Conservation (phyloP, 192 early-diverging fungal genomes). For the Chytriomyces sp. region DNA sequence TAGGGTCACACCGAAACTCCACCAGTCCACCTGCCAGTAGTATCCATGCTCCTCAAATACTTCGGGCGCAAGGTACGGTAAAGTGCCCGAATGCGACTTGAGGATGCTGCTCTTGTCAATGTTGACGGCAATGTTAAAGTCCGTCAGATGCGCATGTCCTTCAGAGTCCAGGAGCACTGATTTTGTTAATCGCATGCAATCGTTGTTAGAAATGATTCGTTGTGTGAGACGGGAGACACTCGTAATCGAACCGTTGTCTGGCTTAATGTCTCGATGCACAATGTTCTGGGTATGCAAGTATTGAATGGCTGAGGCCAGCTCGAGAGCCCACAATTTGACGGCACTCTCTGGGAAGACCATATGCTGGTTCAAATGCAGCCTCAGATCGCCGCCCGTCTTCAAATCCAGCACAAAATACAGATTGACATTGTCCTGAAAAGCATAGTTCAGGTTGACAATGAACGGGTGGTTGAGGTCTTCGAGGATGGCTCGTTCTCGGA, state of each 20-base stretch:
- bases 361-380: constrained; percentile 81
- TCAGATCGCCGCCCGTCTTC: constrained; percentile 93
- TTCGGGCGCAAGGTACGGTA: constrained; percentile 82
- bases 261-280: constrained; percentile 94
- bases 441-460: constrained; percentile 81
- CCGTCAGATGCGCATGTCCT: constrained; percentile 90
- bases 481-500: constrained; percentile 85
- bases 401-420: constrained; percentile 94
- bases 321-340: constrained; percentile 87
- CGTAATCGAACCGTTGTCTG: constrained; percentile 71
- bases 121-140: constrained; percentile 94
- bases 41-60: constrained; percentile 58
- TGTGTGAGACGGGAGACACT: background rate
- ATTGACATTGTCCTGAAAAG: constrained; percentile 94
- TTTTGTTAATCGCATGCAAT: background rate
- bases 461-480: constrained; percentile 47
- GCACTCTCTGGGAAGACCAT: constrained; percentile 75
- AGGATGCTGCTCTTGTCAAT: constrained; percentile 68
- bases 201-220: background rate
- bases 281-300: constrained; percentile 84
- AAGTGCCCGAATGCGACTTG: constrained; percentile 85
- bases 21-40: constrained; percentile 69
- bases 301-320: constrained; percentile 77
- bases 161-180: constrained; percentile 68
- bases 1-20: constrained; percentile 79